Conservation (phyloP, 1,284 basidiomycete species). For the Entoloma clypeatum region DNA sequence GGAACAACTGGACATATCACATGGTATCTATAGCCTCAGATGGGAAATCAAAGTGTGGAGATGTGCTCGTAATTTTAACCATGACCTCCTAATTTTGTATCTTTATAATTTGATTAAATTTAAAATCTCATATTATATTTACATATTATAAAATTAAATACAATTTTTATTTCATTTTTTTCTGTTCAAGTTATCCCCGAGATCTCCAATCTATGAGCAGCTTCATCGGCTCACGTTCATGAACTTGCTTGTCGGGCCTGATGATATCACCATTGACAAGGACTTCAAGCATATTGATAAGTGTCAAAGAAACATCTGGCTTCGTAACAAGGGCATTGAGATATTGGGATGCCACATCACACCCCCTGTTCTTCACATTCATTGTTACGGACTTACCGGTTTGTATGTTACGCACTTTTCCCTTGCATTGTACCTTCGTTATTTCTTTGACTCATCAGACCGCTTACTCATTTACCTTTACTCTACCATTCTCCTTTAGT, state of each 20-base stretch:
- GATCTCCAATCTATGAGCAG: neutral
- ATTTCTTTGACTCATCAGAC: too few species aligned
- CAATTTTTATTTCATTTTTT: too few species aligned
- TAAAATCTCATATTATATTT: too few species aligned
- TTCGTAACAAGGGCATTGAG: neutral
- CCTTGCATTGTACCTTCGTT: too few species aligned
- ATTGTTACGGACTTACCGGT: too few species aligned
- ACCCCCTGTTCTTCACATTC: neutral
- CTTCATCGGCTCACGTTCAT: neutral
- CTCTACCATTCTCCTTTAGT: too few species aligned
- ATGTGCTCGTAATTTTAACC: neutral
- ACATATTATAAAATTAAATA: too few species aligned
- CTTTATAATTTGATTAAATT: too few species aligned
- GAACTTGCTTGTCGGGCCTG: neutral
- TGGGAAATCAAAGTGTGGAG: neutral
- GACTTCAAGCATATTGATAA: constrained; percentile 5
- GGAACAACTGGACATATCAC: neutral
- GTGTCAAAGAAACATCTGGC: constrained; percentile 9
- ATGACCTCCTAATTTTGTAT: too few species aligned
- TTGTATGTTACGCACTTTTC: too few species aligned
- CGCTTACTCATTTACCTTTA: too few species aligned
- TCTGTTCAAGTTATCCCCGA: neutral
- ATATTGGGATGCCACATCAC: neutral
- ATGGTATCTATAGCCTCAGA: neutral
- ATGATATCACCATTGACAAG: constrained; percentile 4